Percentiles rank a stretch among this genome's conserved stretches.
Evolutionary conservation across 768 basidiomycete species (phyloP).

Genomic region (Tricholoma sp.): DNA sequence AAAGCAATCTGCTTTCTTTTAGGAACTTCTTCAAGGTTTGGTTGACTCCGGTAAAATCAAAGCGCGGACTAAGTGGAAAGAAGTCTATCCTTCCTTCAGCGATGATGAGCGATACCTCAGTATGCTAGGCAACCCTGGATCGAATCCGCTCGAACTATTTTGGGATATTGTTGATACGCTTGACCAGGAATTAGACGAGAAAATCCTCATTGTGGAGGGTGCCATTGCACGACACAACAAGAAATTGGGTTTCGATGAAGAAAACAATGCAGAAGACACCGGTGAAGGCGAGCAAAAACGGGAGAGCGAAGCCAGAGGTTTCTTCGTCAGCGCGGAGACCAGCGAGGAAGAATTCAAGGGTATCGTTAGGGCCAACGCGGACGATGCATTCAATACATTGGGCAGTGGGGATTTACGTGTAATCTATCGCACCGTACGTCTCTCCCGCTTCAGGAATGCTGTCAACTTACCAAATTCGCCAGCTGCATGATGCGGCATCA

Average conservation of each 20-base stretch:
- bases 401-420: constrained; percentile 46
- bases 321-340: constrained; percentile 50
- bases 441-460: neutral
- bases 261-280: constrained; percentile 17
- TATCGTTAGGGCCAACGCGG: constrained; percentile 52
- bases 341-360: constrained; percentile 57
- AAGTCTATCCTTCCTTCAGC: constrained; percentile 71
- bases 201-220: constrained; percentile 62
- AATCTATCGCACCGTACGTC: constrained; percentile 60
- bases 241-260: constrained; percentile 21
- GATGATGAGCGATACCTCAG: constrained; percentile 79
- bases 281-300: constrained; percentile 12
- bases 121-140: constrained; percentile 90
- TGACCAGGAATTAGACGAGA: constrained; percentile 79
- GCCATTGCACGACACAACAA: constrained; percentile 49
- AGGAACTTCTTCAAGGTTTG: constrained; percentile 74
- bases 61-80: constrained; percentile 88
- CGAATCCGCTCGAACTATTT: constrained; percentile 92
- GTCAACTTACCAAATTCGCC: constrained; percentile 5
- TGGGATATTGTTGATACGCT: constrained; percentile 90
- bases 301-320: constrained; percentile 24
- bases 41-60: constrained; percentile 61
- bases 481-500: constrained; percentile 70
- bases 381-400: constrained; percentile 45
- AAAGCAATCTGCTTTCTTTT: neutral